Evolutionary conservation across 1,139 yeast genomes (phyloP), one percentile per base, ranked within the genome.

Genomic region (Torulaspora pretoriensis): DNA sequence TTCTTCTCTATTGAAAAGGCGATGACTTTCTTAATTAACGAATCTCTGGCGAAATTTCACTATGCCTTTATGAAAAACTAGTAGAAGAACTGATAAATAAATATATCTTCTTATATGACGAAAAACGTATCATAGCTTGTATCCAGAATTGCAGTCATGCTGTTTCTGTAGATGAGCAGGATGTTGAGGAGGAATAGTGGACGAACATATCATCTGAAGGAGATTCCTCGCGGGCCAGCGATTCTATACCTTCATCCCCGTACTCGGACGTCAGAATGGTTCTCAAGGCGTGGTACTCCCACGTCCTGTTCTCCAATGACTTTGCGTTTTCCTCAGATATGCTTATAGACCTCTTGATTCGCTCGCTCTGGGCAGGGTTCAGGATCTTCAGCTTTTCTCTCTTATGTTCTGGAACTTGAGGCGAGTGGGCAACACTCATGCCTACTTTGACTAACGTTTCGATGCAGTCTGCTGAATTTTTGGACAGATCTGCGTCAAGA

Each of bases 391-490:
- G 73, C 46, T 68, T 73, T 43, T 69, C 68, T 57, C 92, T 71
- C 45, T 69, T 66, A 53, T 65, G 71, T 53, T 81, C 88, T 1
- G 66, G 59, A 1, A 68, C 67, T 9, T 69, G 74, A 0, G 77
- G 77, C 0, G 75, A 56, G 62, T 90, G 97, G 0, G 97, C 97
- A 31, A 90, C 77, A 37, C 95, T 84, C 81, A 87, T 92, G 0
- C 97, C 98, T 1, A 90, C 95, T 45, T 87, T 69, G 0, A 89
- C 81, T 49, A 90, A 70, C 0, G 97, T 90, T 60, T 92, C 98
- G 22, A 87, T 73, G 14, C 82, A 75, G 16, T 78, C 74, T 23
- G 65, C 67, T 0, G 96, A 85, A 62, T 90, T 92, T 30, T 74
- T 68, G 3, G 76, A 60, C 31, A 92, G 64, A 63, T 92, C 97